Conservation (phyloP, 2,329 filamentous ascomycete species). For the Gaeumannomyces sp. region DNA sequence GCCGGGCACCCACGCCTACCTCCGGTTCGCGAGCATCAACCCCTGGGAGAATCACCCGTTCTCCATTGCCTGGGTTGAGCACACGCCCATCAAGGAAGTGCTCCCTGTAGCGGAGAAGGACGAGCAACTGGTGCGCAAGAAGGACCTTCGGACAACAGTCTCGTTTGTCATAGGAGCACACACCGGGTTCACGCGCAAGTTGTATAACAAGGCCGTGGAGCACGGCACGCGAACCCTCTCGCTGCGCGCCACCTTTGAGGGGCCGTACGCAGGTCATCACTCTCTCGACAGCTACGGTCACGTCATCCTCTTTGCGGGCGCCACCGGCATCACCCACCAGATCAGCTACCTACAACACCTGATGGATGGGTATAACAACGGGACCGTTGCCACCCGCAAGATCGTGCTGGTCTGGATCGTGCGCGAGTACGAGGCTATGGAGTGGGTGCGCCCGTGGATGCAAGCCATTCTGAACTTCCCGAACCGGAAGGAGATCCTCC, state of each 20-base stretch:
- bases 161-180: constrained; percentile 84
- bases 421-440: constrained; percentile 78
- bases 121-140: constrained; percentile 28
- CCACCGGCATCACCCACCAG: constrained; percentile 93
- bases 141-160: constrained; percentile 48
- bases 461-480: constrained; percentile 70
- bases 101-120: constrained; percentile 22
- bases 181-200: constrained; percentile 77
- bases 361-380: constrained; percentile 60
- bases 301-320: constrained; percentile 81
- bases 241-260: constrained; percentile 73
- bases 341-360: constrained; percentile 80
- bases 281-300: constrained; percentile 89
- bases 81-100: constrained; percentile 36
- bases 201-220: constrained; percentile 63
- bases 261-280: constrained; percentile 81
- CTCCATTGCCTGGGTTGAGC: constrained; percentile 68
- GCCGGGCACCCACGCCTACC: constrained; percentile 69
- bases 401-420: constrained; percentile 90
- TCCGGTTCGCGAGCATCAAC: constrained; percentile 61
- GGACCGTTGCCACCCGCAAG: constrained; percentile 72
- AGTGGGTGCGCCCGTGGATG: constrained; percentile 90
- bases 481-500: constrained; percentile 72
- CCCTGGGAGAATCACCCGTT: constrained; percentile 73
- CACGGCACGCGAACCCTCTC: constrained; percentile 48